Conservation (phyloP, 2,329 filamentous ascomycete species). For the Diaporthe longicolla region DNA sequence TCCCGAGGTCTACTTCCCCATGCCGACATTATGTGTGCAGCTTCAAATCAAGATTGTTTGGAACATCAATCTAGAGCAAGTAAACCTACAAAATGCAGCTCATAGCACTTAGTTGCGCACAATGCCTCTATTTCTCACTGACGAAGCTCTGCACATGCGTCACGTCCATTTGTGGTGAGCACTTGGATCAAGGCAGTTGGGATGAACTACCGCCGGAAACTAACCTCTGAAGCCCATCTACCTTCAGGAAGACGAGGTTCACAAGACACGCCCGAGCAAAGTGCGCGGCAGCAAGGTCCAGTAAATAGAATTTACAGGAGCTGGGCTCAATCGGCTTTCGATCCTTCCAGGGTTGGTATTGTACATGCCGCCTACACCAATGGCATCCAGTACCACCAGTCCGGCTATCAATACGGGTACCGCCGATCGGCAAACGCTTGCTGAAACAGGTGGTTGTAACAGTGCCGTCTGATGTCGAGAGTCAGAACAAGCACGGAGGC, state of each 20-base stretch:
- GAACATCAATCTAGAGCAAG: background rate
- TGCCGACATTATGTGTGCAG: no score
- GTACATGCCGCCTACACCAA: background rate
- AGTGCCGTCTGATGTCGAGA: conserved; percentile 21
- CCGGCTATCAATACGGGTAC: background rate
- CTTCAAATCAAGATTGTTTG: no score
- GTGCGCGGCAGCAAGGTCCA: background rate
- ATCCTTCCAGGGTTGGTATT: background rate
- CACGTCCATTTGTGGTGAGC: no score
- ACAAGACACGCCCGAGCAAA: background rate
- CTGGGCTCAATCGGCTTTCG: background rate
- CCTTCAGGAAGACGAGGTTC: background rate
- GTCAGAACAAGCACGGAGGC: conserved; percentile 17
- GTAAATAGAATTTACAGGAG: background rate
- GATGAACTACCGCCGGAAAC: background rate
- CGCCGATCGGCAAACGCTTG: conserved; percentile 18
- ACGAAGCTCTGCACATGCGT: no score
- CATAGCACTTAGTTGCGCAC: no score
- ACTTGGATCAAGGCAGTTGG: background rate
- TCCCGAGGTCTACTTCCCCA: no score
- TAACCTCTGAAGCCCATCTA: background rate
- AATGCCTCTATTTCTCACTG: no score
- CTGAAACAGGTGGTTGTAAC: conserved; percentile 27
- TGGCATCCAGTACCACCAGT: conserved; percentile 7
- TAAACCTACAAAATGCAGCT: background rate